Evolutionary conservation across 345 rosid species (phyloP), one percentile per base, ranked within the genome.

Genomic region (Melaleuca alternifolia): DNA sequence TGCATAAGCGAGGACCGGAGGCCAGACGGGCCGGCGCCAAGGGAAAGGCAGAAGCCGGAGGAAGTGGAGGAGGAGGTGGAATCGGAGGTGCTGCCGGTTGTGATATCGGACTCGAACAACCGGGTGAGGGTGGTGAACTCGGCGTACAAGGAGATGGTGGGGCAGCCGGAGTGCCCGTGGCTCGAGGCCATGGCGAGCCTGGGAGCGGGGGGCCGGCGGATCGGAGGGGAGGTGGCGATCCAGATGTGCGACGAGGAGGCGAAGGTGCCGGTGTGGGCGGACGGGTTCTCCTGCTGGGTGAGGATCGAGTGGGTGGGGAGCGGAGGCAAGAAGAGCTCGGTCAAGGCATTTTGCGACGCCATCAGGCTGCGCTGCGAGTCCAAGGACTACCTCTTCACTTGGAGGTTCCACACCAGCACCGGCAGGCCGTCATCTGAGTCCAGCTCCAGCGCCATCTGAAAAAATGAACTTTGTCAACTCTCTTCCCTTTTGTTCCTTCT

Each of bases 91-190:
- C 87, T 95, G 50, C 99, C 99, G 5, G 92, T 95, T 2, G 91
- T 97, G 84, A 91, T 97, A 84, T 90, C 98, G 0, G 99, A 97
- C 87, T 92, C 98, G 20, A 94, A 91, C 89, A 93, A 93, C 91
- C 94, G 90, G 86, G 98, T 96, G 81, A 94, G 98, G 89, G 85
- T 95, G 85, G 98, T 92, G 24, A 97, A 97, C 91, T 96, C 99
- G 6, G 98, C 97, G 0, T 97, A 94, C 91, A 97, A 92, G 88
- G 98, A 96, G 87, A 94, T 97, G 98, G 94, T 96, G 89, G 99
- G 99, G 26, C 98, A 97, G 87, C 99, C 99, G 1, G 99, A 96
- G 86, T 97, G 99, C 86, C 89, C 93, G 23, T 97, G 99, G 99
- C 93, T 97, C 18, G 96, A 94, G 1, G 91, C 95, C 93, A 91